Evolutionary conservation across 805 yeast genomes (phyloP), one percentile per base, ranked within the genome.

Genomic region (Candida schatavii): DNA sequence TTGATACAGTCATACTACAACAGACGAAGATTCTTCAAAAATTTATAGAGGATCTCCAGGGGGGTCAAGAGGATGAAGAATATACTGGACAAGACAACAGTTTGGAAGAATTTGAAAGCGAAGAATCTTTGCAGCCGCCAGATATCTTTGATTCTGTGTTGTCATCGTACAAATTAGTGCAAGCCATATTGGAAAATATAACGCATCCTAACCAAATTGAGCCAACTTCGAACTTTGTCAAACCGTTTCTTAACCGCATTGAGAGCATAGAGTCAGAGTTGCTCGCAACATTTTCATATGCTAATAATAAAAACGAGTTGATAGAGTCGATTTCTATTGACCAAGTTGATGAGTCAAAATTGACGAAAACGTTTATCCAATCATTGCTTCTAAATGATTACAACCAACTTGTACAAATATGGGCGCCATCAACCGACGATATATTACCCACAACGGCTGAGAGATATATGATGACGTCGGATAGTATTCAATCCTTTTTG

Each of bases 401-500:
- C 17, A 61, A 58, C 4, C 48, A 46, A 0, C 40, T 74, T 1
- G 35, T 48, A 1, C 40, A 43, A 2, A 23, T 64, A 1, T 77
- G 82, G 82, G 51, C 46, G 14, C 42, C 38, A 19, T 13, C 14
- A 13, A 14, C 17, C 14, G 32, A 29, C 9, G 23, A 44, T 1
- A 39, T 37, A 1, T 43, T 66, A 3, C 64, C 68, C 1, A 49
- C 54, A 2, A 49, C 57, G 1, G 51, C 70, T 0, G 77, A 73
- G 36, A 61, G 66, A 36, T 56, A 59, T 34, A 57, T 77, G 58
- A 43, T 62, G 41, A 74, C 73, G 7, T 64, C 72, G 1, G 76
- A 74, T 23, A 70, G 68, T 39, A 53, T 73, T 17, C 72, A 76
- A 41, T 64, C 67, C 0, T 56, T 68, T n/a, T 39, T 77, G 10